Evolutionary conservation across 345 rosid genomes (phyloP).

Genomic region (Populus nigra): DNA sequence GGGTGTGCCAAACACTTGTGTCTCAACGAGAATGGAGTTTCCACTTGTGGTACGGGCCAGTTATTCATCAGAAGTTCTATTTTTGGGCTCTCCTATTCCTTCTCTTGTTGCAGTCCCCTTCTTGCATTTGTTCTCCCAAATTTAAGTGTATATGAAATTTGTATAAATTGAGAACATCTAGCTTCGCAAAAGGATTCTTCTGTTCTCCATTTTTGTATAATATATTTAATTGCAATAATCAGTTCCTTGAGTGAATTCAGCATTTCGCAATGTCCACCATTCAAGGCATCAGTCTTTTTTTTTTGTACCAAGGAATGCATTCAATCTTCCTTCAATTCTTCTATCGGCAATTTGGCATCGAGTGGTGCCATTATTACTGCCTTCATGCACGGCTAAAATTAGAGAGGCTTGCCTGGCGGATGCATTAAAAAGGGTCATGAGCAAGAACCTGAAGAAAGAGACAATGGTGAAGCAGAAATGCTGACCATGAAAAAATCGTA

Average conservation of each 20-base stretch:
- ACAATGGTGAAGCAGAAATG: no score
- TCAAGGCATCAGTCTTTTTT: neutral
- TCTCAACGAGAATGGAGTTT: conserved; percentile 10
- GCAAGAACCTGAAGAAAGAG: no score
- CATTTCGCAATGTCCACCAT: neutral
- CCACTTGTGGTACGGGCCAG: conserved; percentile 16
- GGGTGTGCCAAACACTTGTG: conserved; percentile 8
- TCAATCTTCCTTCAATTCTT: neutral
- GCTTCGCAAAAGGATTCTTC: conserved; percentile 7
- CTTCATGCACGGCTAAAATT: no score
- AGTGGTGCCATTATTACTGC: no score
- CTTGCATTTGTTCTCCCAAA: conserved; percentile 21
- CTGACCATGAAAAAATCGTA: no score
- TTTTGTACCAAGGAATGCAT: neutral
- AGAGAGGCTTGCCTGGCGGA: no score
- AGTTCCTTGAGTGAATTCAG: neutral
- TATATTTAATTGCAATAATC: conserved; percentile 16
- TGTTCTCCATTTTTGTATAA: conserved; percentile 24
- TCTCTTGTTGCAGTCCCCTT: conserved; percentile 10
- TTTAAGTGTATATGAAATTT: conserved; percentile 44
- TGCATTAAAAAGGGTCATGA: no score
- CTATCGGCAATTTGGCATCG: no score
- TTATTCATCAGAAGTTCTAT: conserved; percentile 3
- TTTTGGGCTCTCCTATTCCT: neutral
- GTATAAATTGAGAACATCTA: conserved; percentile 29